These are phyloP conservation scores for Solidago caesia DNA, from an alignment of 129 eudicot genomes.

Conservation along the genomic window DNA sequence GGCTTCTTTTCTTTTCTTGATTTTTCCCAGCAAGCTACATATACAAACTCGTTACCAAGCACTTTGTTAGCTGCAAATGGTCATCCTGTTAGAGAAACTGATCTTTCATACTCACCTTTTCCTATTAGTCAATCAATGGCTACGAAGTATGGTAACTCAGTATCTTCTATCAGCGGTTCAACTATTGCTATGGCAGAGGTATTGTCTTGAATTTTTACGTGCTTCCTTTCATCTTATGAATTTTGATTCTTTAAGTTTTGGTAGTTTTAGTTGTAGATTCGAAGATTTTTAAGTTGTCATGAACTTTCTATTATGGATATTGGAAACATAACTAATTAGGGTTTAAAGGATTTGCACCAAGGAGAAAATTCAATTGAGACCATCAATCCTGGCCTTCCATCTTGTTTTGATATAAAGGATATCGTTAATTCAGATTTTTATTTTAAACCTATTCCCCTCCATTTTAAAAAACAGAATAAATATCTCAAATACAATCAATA, in stretches of 20 bases:
- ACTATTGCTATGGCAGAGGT: constrained; percentile 86
- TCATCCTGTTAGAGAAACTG: constrained; percentile 69
- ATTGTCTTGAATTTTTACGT: constrained; percentile 8
- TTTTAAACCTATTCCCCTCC: no score
- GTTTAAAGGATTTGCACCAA: no score
- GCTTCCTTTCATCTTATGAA: neutral
- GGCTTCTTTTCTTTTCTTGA: neutral
- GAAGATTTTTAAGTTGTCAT: neutral
- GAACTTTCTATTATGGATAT: no score
- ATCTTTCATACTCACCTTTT: constrained; percentile 73
- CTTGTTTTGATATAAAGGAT: no score
- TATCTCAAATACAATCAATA: no score
- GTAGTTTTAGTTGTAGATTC: constrained; percentile 1
- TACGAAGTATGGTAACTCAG: constrained; percentile 57
- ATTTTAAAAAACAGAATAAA: no score
- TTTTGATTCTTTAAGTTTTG: neutral
- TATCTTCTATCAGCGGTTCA: constrained; percentile 59
- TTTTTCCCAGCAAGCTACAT: constrained; percentile 40
- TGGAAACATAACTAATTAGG: no score
- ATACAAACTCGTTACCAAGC: constrained; percentile 66
- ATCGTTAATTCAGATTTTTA: no score
- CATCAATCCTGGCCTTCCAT: no score
- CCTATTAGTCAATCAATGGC: constrained; percentile 65
- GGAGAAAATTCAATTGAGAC: no score
- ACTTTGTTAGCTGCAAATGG: constrained; percentile 65